Base-by-base conservation (phyloP, 2,329 filamentous ascomycete species). In the Purpureocillium takamizusanense region DNA sequence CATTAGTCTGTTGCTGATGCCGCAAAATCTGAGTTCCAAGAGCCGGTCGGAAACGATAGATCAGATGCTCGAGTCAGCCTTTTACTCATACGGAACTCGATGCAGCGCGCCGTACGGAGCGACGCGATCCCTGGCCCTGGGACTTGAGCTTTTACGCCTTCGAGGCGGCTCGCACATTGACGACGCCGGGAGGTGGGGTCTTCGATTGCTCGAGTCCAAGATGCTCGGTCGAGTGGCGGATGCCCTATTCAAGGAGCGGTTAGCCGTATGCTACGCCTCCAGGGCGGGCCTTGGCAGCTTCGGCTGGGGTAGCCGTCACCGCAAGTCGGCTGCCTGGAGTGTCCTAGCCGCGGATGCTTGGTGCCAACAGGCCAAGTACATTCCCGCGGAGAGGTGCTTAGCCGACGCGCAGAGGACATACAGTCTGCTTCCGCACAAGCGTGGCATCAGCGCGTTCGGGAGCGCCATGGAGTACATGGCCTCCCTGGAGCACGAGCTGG, bases 281-380 rank as follows among this genome's bases (percentile, higher is more conserved):
- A 86, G 85, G 48, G 72, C 72, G 18, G 81, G 84, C 3, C 63
- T 78, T 4, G 81, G 82, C 1, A 75, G 73, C 8, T 74, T 79
- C 43, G 66, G 67, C 29, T 84, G 81, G 70, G 88, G 89, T 13
- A 72, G 74, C 8, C 74, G 90, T 44, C 74, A 73, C 42, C 74
- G 92, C 35, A 98, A 95, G 66, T 85, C 89, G 2, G 92, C 86
- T 0, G 75, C 94, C 46, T 98, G 89, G 89, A 83, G 81, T 47
- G 72, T 92, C 16, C 71, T 95, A 30, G 83, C 86, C 2, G 81
- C 88, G 1, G 84, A 95, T 51, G 74, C 80, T 2, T 98, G 92
- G 92, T 69, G 90, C 39, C 74, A 74, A 36, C 75, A 89, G 45
- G 78, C 75, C 27, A 89, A 90, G 53, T 78, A 79, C 38, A 76